These are phyloP conservation scores for Miamiensis avidus DNA, from an alignment of 169 alveolate species.

Conservation along the genomic window DNA sequence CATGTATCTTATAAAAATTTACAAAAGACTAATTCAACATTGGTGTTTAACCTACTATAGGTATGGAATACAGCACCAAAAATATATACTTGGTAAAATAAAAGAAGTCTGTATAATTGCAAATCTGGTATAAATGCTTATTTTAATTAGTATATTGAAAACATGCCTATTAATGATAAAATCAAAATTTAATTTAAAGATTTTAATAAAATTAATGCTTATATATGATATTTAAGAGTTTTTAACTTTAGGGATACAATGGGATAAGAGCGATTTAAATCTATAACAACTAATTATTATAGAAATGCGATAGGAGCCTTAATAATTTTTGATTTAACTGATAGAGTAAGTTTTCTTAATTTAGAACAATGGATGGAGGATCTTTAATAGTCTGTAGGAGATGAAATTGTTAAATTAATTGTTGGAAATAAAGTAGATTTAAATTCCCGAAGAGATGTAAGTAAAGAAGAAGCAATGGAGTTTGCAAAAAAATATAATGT, in stretches of 20 bases:
- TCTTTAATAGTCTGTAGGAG: conserved; percentile 47
- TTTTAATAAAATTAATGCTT: too few relatives aligned
- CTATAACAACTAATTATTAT: conserved; percentile 65
- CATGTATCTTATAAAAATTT: neutral
- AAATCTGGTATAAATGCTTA: neutral
- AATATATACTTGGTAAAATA: neutral
- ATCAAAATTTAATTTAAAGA: too few relatives aligned
- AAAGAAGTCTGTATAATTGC: neutral
- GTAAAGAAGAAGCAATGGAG: conserved; percentile 32
- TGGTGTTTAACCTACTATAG: neutral
- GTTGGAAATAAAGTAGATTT: conserved; percentile 56
- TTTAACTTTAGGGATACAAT: conserved; percentile 91
- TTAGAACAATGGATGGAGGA: conserved; percentile 52
- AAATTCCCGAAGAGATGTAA: conserved; percentile 38
- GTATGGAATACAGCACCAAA: neutral
- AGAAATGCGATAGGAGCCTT: conserved; percentile 69
- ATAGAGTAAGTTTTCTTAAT: conserved; percentile 41
- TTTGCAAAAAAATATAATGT: conserved; percentile 26
- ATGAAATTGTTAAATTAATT: conserved; percentile 47
- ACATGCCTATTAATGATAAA: too few relatives aligned
- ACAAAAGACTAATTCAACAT: neutral
- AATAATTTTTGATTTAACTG: conserved; percentile 60
- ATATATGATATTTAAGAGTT: too few relatives aligned
- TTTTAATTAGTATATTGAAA: too few relatives aligned
- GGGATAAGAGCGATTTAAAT: conserved; percentile 71